Conservation (phyloP, 148 eudicot genomes). For the Cornus florida region DNA sequence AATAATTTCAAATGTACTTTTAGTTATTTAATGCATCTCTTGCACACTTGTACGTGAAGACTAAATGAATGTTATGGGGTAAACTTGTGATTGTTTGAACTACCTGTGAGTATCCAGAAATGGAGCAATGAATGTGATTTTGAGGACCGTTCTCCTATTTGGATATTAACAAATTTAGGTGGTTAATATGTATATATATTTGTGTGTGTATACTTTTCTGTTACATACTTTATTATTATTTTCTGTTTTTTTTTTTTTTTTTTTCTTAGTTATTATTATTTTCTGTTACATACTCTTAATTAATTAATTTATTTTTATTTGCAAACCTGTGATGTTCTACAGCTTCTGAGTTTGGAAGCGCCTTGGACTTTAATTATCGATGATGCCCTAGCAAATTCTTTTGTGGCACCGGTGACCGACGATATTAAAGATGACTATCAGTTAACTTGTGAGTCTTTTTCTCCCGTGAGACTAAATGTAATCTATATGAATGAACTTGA, state of each 20-base stretch:
- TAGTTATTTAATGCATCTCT: neutral
- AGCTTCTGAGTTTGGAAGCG: constrained; percentile 74
- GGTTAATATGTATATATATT: too few relatives aligned
- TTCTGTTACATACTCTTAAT: neutral
- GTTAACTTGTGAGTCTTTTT: constrained; percentile 59
- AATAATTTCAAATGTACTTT: neutral
- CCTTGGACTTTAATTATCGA: constrained; percentile 87
- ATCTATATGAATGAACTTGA: neutral
- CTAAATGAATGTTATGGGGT: neutral
- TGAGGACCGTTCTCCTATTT: neutral
- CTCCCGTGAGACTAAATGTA: neutral
- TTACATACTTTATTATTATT: neutral
- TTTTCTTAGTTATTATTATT: neutral
- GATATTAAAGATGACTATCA: constrained; percentile 72
- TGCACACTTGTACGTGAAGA: neutral
- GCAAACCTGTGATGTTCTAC: constrained; percentile 20
- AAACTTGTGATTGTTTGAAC: neutral
- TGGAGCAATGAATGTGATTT: neutral
- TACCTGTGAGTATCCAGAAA: neutral
- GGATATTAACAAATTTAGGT: neutral
- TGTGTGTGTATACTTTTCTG: too few relatives aligned
- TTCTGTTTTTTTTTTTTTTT: neutral
- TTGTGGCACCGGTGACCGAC: constrained; percentile 83
- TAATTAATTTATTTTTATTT: neutral
- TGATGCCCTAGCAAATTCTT: constrained; percentile 92